phyloP scores from a whole-genome alignment of 2,329 filamentous ascomycete species.

The Alternaria solani region DNA sequence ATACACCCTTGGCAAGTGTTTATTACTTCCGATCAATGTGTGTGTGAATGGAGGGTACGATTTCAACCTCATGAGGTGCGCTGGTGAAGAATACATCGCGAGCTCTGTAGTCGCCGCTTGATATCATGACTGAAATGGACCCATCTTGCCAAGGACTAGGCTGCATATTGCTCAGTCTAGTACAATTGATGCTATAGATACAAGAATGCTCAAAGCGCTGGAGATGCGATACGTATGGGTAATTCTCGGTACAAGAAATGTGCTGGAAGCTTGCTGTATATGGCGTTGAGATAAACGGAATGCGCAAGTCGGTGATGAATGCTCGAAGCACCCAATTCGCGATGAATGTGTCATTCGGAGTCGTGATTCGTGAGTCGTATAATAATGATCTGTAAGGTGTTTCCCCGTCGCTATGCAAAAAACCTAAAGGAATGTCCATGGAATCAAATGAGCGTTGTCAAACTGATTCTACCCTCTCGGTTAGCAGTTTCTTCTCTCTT shows the following conservation, averaged over 20 bases:
- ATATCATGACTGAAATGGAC: too few relatives aligned
- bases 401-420: conserved; percentile 10
- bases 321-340: neutral
- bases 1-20: neutral
- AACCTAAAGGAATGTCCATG: neutral
- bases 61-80: accelerated
- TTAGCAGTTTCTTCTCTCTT: conserved; percentile 25
- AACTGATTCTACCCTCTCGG: conserved; percentile 25
- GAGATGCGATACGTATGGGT: neutral
- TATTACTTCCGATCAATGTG: neutral
- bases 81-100: too few relatives aligned
- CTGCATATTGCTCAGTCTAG: neutral
- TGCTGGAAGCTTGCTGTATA: neutral
- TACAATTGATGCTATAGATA: neutral
- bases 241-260: neutral
- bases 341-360: neutral
- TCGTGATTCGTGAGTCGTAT: conserved; percentile 5
- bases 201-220: neutral
- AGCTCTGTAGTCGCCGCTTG: too few relatives aligned
- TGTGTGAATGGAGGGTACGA: too few relatives aligned
- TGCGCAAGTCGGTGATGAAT: neutral
- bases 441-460: conserved; percentile 5
- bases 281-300: neutral
- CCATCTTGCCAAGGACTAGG: neutral
- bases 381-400: neutral